Evolutionary conservation across 306 rosid species (phyloP).

Genomic region (Cucumis cinereus): DNA sequence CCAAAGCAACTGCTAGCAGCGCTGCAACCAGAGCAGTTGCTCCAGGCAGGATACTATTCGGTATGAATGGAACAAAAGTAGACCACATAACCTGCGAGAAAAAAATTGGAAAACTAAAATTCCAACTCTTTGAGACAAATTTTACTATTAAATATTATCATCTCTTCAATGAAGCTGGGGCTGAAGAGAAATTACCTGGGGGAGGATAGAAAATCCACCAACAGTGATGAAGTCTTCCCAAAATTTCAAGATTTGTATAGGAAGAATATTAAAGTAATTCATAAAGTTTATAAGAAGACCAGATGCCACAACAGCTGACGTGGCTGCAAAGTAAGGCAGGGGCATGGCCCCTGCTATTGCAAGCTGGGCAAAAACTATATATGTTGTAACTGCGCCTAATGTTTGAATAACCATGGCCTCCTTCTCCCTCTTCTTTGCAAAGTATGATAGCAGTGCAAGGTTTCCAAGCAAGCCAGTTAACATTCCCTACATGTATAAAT

Average conservation of each 20-base stretch:
- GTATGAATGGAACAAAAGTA: constrained; percentile 85
- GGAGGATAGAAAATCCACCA: constrained; percentile 78
- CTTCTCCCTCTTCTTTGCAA: constrained; percentile 78
- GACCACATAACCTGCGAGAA: constrained; percentile 88
- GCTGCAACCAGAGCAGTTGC: constrained; percentile 46
- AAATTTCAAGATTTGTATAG: constrained; percentile 44
- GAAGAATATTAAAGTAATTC: constrained; percentile 54
- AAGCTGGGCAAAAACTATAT: constrained; percentile 54
- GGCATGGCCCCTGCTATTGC: constrained; percentile 84
- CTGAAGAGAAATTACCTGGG: constrained; percentile 43
- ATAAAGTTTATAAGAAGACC: constrained; percentile 69
- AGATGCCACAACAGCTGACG: constrained; percentile 43
- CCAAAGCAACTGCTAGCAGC: constrained; percentile 37
- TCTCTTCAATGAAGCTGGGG: neutral
- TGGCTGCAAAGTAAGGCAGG: constrained; percentile 45
- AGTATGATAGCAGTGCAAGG: constrained; percentile 74
- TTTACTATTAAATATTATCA: neutral
- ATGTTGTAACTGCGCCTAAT: constrained; percentile 52
- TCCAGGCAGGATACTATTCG: constrained; percentile 79
- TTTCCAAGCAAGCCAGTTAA: constrained; percentile 78
- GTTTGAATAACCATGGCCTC: constrained; percentile 80
- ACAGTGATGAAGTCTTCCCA: constrained; percentile 88
- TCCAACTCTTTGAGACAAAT: neutral
- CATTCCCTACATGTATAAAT: constrained; percentile 55
- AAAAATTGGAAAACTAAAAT: constrained; percentile 13